Conservation (phyloP, 2,329 filamentous ascomycete species). For the Calonectria pteridis region DNA sequence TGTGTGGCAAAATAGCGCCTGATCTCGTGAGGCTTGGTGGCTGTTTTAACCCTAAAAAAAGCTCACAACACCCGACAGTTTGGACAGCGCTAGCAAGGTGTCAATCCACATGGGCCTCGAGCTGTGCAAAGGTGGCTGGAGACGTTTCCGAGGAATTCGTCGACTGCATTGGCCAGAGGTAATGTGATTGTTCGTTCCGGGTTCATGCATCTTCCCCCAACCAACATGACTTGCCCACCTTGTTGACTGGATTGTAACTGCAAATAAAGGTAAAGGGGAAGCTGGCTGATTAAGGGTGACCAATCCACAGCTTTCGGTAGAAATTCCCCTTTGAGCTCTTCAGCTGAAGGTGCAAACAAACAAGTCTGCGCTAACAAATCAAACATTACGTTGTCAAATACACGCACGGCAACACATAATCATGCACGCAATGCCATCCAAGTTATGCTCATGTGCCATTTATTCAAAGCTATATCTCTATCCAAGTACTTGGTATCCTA, state of each 20-base stretch:
- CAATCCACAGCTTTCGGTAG: not conserved
- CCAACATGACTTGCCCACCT: not conserved
- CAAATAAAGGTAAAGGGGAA: not conserved
- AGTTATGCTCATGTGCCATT: not conserved
- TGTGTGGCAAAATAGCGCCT: not conserved
- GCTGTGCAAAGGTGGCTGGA: not conserved
- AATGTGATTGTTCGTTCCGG: not conserved
- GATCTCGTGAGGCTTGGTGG: not conserved
- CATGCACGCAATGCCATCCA: not conserved
- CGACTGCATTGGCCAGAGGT: not conserved
- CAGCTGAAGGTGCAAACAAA: not conserved
- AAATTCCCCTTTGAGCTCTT: not conserved
- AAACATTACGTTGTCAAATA: not conserved
- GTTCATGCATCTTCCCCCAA: not conserved
- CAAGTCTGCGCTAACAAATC: not conserved
- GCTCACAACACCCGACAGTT: not conserved
- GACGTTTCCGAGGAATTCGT: not conserved
- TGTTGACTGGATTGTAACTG: not conserved
- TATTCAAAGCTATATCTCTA: not conserved
- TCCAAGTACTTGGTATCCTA: not conserved
- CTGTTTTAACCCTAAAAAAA: slow-evolving; percentile 4
- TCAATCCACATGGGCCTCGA: not conserved
- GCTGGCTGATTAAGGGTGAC: not conserved
- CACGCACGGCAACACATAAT: not conserved
- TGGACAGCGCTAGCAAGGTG: not conserved